Evolutionary conservation across 441 rosid species (phyloP).

Genomic region (Eutrema salsugineum): DNA sequence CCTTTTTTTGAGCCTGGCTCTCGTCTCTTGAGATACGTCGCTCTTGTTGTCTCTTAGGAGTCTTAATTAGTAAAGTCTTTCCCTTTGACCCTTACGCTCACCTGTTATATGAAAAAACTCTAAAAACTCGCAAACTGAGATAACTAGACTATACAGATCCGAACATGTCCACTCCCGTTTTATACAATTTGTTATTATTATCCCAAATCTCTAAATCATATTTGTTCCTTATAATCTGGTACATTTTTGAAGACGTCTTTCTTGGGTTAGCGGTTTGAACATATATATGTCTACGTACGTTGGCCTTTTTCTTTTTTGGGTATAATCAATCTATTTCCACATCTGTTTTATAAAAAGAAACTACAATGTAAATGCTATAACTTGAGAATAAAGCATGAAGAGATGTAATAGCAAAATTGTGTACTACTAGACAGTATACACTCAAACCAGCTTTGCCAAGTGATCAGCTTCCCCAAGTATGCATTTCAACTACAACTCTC

Average conservation of each 20-base stretch:
- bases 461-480: background rate
- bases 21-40: too few species aligned
- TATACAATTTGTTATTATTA: too few species aligned
- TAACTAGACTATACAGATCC: too few species aligned
- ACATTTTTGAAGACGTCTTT: background rate
- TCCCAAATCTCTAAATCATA: background rate
- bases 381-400: background rate
- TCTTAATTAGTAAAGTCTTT: too few species aligned
- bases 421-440: background rate
- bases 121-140: too few species aligned
- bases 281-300: background rate
- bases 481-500: background rate
- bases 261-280: background rate
- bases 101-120: too few species aligned
- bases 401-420: conserved; percentile 5
- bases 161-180: too few species aligned
- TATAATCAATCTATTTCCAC: background rate
- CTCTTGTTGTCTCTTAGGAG: too few species aligned
- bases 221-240: background rate
- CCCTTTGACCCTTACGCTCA: too few species aligned
- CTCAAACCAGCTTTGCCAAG: background rate
- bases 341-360: background rate
- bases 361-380: background rate
- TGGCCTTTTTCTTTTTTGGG: background rate
- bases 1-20: too few species aligned